Conservation (phyloP, 2,329 filamentous ascomycete genomes). For the Diplodia intermedia region DNA sequence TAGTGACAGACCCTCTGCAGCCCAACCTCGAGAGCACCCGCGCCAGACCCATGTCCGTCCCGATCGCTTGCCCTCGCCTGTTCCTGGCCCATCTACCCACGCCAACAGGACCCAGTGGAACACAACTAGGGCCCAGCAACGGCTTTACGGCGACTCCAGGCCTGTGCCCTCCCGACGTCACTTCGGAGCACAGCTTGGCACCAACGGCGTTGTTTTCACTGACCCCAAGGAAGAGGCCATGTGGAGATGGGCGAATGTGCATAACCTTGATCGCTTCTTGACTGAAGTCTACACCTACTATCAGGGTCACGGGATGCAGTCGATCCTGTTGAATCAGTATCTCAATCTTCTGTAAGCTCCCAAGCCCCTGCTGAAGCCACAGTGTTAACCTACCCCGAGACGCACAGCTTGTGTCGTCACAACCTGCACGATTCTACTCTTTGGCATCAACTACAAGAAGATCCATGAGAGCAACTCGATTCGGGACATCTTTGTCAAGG, state of each 20-base stretch:
- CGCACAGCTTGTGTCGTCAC: slow-evolving; percentile 83
- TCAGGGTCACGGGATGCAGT: slow-evolving; percentile 81
- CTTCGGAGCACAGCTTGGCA: slow-evolving; percentile 32
- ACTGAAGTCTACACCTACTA: slow-evolving; percentile 88
- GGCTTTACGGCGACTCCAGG: slow-evolving; percentile 48
- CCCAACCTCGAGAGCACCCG: slow-evolving; percentile 36
- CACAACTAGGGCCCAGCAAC: slow-evolving; percentile 54
- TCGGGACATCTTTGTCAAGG: slow-evolving; percentile 68
- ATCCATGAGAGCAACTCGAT: slow-evolving; percentile 70
- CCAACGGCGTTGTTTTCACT: slow-evolving; percentile 39
- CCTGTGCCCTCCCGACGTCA: slow-evolving; percentile 31
- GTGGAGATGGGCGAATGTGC: slow-evolving; percentile 92
- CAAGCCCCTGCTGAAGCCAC: neutral
- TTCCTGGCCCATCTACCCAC: slow-evolving; percentile 53
- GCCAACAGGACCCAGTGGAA: slow-evolving; percentile 59
- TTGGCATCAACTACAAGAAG: slow-evolving; percentile 82
- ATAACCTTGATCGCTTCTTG: slow-evolving; percentile 87
- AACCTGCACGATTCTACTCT: slow-evolving; percentile 81
- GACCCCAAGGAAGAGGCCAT: slow-evolving; percentile 78
- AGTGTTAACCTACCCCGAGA: slow-evolving; percentile 52
- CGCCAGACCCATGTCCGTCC: slow-evolving; percentile 30
- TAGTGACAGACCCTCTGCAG: slow-evolving; percentile 49
- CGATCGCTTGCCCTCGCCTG: slow-evolving; percentile 50
- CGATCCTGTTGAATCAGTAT: slow-evolving; percentile 75
- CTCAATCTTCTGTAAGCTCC: slow-evolving; percentile 73